Base-by-base conservation (phyloP, 2,329 filamentous ascomycete genomes). In the Aulographum hederae region DNA sequence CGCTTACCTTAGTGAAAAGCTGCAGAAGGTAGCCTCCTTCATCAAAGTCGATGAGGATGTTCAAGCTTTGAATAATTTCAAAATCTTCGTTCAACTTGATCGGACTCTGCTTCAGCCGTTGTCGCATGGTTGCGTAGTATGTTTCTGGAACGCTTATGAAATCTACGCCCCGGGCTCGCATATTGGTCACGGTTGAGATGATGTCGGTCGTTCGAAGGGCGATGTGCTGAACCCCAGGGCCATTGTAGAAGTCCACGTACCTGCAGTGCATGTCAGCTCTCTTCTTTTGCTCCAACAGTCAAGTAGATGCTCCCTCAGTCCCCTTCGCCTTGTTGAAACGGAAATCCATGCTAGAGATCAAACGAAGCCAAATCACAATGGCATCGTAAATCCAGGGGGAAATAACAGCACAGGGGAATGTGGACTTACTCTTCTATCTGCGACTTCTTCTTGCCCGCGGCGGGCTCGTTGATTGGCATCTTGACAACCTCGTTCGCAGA, bases 381-480 rank as follows among this genome's bases (percentile, higher is more conserved):
- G n/a, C n/a, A n/a, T n/a, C n/a, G n/a, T n/a, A n/a, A n/a, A n/a
- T n/a, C n/a, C n/a, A n/a, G n/a, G n/a, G n/a, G n/a, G n/a, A n/a
- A n/a, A n/a, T n/a, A n/a, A n/a, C n/a, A n/a, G n/a, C n/a, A n/a
- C n/a, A n/a, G n/a, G n/a, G n/a, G n/a, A n/a, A n/a, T n/a, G n/a
- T n/a, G n/a, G n/a, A n/a, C n/a, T n/a, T 18, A 63, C 35, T 94
- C 86, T 54, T 94, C 85, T 43, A 95, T 94, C 58, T 95, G 86
- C 8, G 74, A 81, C 54, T 82, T 80, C 57, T 81, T 86, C 61
- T 89, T 89, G 36, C 85, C 86, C 2, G 69, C 62, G 1, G 86
- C 86, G 2, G 86, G 86, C 59, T 94, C 85, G 62, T 94, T 94
- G 67, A 95, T 92, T 46, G 86, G 86, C 84, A 94, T 94, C 61